phyloP scores from a whole-genome alignment of 2,329 filamentous ascomycete species.

The Myriosclerotinia scirpicola region DNA sequence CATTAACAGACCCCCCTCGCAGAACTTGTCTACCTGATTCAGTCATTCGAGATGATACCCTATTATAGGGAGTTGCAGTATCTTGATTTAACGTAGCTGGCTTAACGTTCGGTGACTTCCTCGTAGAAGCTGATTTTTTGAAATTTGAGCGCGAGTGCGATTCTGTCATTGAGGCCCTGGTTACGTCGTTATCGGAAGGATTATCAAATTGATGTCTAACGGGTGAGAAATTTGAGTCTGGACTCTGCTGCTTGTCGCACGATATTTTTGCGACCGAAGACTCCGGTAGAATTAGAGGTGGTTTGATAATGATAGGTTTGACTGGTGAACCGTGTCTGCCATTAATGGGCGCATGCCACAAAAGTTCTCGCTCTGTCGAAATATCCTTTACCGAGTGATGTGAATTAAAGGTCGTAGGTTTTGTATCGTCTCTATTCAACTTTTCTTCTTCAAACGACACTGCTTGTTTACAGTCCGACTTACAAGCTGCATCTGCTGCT shows the following conservation, averaged over 20 bases:
- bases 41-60: background rate
- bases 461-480: background rate
- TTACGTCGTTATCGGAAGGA: too few species aligned
- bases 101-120: background rate
- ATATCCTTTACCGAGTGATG: background rate
- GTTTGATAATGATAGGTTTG: background rate
- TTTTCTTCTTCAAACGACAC: background rate
- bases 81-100: background rate
- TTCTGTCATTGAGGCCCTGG: background rate
- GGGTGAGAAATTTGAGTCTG: background rate
- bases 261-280: background rate
- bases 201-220: background rate
- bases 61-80: background rate
- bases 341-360: slow-evolving; percentile 11
- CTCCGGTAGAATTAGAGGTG: background rate
- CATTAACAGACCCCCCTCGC: background rate
- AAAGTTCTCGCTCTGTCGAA: background rate
- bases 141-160: background rate
- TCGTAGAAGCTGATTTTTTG: too few species aligned
- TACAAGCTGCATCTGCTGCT: slow-evolving; percentile 9
- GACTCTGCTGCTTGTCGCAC: background rate
- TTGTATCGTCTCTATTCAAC: background rate
- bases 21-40: background rate
- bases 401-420: background rate
- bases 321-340: background rate